Conservation (phyloP, 352 stramenopile species). For the Blastocystis sp. region DNA sequence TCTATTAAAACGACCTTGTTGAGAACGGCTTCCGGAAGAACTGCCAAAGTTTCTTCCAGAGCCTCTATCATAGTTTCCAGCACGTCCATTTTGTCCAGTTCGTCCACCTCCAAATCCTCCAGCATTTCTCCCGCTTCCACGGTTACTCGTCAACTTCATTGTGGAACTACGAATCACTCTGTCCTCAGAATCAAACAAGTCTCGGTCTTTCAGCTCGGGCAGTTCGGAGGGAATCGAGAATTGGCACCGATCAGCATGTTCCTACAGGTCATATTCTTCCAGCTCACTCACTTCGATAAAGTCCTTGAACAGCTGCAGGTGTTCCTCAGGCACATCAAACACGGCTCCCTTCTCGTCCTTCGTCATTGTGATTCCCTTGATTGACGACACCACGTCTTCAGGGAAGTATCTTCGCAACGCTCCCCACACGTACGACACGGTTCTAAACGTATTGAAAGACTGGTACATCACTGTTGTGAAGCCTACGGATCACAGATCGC, state of each 20-base stretch:
- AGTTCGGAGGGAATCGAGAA: slow-evolving; percentile 76
- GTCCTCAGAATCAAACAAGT: slow-evolving; percentile 64
- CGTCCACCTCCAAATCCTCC: slow-evolving; percentile 66
- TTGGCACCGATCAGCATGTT: slow-evolving; percentile 66
- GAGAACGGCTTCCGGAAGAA: slow-evolving; percentile 2
- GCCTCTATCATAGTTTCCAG: slow-evolving; percentile 65
- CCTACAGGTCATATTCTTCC: background rate
- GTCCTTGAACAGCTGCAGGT: slow-evolving; percentile 71
- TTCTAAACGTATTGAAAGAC: slow-evolving; percentile 74
- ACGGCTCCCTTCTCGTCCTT: slow-evolving; percentile 79
- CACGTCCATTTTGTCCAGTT: slow-evolving; percentile 61
- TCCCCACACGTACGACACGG: slow-evolving; percentile 84
- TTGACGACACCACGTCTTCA: slow-evolving; percentile 72
- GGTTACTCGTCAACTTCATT: background rate
- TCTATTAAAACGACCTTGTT: slow-evolving; percentile 11
- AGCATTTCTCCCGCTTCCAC: background rate
- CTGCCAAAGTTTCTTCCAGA: slow-evolving; percentile 66
- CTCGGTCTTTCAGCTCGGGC: slow-evolving; percentile 73
- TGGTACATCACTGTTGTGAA: slow-evolving; percentile 80
- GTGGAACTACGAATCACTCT: background rate
- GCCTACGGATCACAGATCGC: slow-evolving; percentile 67
- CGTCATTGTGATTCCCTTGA: slow-evolving; percentile 82
- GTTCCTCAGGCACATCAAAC: slow-evolving; percentile 78
- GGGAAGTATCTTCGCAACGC: slow-evolving; percentile 78
- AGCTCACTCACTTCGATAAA: slow-evolving; percentile 71